Percentiles rank a stretch among this genome's conserved stretches.
These are phyloP conservation scores for Eucommia ulmoides DNA, from an alignment of 257 asterid species.

Conservation along the genomic window DNA sequence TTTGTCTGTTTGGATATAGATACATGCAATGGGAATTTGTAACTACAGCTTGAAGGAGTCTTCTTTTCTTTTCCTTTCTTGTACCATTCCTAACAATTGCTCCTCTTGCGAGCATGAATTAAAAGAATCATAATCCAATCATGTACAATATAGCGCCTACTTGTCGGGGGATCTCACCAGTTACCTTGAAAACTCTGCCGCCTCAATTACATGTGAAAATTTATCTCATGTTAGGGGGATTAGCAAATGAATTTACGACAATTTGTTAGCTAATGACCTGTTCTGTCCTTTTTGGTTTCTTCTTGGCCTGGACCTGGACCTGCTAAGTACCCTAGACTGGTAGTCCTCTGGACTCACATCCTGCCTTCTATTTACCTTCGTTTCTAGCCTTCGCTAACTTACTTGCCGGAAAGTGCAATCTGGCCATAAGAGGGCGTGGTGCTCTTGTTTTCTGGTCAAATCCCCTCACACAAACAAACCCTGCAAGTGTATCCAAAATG, in stretches of 20 bases:
- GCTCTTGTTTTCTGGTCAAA: slow-evolving; percentile 22
- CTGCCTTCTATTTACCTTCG: not conserved
- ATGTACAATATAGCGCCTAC: slow-evolving; percentile 19
- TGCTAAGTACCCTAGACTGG: slow-evolving; percentile 19
- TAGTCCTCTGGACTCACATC: slow-evolving; percentile 12
- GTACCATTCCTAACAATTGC: slow-evolving; percentile 29
- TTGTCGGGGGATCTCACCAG: slow-evolving; percentile 14
- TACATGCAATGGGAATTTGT: no score
- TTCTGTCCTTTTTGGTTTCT: slow-evolving; percentile 19
- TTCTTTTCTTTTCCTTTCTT: no score
- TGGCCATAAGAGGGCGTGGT: slow-evolving; percentile 25
- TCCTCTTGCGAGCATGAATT: slow-evolving; percentile 27
- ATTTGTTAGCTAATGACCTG: slow-evolving; percentile 22
- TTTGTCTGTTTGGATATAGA: no score
- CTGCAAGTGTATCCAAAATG: slow-evolving; percentile 19
- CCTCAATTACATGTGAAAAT: slow-evolving; percentile 21
- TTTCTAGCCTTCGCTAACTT: slow-evolving; percentile 8
- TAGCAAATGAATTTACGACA: slow-evolving; percentile 22
- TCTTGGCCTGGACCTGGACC: slow-evolving; percentile 10
- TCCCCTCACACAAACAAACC: slow-evolving; percentile 31
- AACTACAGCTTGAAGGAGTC: no score
- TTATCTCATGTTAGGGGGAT: slow-evolving; percentile 16
- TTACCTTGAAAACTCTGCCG: slow-evolving; percentile 13
- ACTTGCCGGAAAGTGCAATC: slow-evolving; percentile 26
- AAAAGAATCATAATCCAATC: slow-evolving; percentile 15